phyloP scores from a whole-genome alignment of 805 yeast species.

The Candida oleophila region DNA sequence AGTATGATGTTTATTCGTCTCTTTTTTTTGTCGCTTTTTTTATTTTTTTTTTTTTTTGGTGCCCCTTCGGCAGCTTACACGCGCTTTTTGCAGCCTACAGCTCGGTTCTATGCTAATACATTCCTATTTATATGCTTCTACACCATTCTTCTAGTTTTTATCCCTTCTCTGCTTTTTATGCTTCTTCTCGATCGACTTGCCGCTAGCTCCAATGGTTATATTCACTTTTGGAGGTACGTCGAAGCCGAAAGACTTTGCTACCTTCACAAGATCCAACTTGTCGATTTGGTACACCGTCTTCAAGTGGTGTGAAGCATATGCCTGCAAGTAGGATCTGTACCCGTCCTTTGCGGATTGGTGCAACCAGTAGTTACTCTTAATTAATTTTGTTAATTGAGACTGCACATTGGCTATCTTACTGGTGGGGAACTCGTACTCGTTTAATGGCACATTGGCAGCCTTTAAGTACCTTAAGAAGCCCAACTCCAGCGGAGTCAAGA shows the following conservation, averaged over 20 bases:
- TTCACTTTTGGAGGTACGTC: slow-evolving; percentile 95
- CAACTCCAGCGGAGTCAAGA: slow-evolving; percentile 87
- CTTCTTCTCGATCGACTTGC: slow-evolving; percentile 55
- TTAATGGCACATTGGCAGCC: slow-evolving; percentile 95
- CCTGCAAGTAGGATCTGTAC: slow-evolving; percentile 93
- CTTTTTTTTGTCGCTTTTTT: not conserved
- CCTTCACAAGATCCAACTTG: slow-evolving; percentile 89
- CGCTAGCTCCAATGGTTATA: slow-evolving; percentile 92
- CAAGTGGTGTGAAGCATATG: slow-evolving; percentile 94
- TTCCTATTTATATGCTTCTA: not conserved
- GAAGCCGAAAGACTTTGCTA: slow-evolving; percentile 94
- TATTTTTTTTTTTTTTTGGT: not conserved
- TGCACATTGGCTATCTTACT: slow-evolving; percentile 96
- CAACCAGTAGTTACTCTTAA: slow-evolving; percentile 88
- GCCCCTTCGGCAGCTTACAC: too few relatives aligned
- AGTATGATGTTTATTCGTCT: not conserved
- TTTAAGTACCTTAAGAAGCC: slow-evolving; percentile 94
- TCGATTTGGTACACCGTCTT: slow-evolving; percentile 96
- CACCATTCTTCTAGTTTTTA: slow-evolving; percentile 7
- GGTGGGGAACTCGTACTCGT: slow-evolving; percentile 94
- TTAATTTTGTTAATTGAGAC: slow-evolving; percentile 85
- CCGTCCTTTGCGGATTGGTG: slow-evolving; percentile 98
- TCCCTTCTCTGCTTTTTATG: slow-evolving; percentile 44
- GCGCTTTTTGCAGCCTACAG: too few relatives aligned
- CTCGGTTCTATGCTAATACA: not conserved